phyloP scores from a whole-genome alignment of 177 flowering plant genomes.

The Vitis hybrid region DNA sequence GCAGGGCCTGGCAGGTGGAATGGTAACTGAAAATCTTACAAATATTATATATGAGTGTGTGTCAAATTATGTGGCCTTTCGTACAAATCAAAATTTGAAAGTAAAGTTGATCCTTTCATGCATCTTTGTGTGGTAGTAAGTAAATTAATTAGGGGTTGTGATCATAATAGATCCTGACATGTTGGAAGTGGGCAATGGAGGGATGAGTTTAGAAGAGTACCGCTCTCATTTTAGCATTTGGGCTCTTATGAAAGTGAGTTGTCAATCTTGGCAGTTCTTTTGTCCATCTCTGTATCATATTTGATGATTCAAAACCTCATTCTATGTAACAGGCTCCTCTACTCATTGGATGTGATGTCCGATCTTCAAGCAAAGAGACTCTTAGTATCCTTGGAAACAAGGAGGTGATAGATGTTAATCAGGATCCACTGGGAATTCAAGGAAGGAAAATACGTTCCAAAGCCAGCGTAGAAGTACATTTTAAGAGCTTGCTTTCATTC shows the following conservation, averaged over 20 bases:
- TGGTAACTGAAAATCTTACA: conserved; percentile 22
- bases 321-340: conserved; percentile 40
- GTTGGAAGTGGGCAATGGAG: conserved; percentile 64
- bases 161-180: conserved; percentile 47
- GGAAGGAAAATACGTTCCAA: conserved; percentile 40
- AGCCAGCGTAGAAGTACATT: conserved; percentile 31
- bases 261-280: not conserved
- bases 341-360: conserved; percentile 47
- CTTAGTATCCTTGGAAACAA: conserved; percentile 38
- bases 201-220: conserved; percentile 45
- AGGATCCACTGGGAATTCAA: conserved; percentile 44
- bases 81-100: not conserved
- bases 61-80: not conserved
- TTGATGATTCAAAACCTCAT: not conserved
- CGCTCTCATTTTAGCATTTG: conserved; percentile 53
- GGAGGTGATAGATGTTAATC: conserved; percentile 48
- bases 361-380: conserved; percentile 29
- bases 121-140: no score
- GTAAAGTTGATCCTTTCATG: not conserved
- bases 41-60: not conserved
- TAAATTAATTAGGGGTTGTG: conserved; percentile 1
- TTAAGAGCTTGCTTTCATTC: no score
- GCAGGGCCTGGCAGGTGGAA: conserved; percentile 58
- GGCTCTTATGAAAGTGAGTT: conserved; percentile 47
- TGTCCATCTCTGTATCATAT: not conserved